phyloP scores from a whole-genome alignment of 148 eudicot species.

The Euryodendron excelsum region DNA sequence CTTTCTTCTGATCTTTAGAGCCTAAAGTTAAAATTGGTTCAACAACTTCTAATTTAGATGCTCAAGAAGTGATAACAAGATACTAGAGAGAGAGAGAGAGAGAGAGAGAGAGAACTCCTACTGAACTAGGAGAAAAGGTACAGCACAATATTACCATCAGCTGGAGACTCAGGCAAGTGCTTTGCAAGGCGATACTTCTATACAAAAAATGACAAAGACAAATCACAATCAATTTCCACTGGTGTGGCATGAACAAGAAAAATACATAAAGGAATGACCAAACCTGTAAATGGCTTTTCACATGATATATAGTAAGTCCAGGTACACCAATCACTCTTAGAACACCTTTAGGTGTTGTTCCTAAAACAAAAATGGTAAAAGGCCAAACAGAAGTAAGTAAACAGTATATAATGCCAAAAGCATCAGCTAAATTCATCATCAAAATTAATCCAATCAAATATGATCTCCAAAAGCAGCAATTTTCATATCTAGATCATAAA shows the following conservation, averaged over 20 bases:
- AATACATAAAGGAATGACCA: slow-evolving; percentile 11
- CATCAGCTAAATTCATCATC: not conserved
- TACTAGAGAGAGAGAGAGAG: not conserved
- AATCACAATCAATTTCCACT: slow-evolving; percentile 7
- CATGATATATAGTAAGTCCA: slow-evolving; percentile 75
- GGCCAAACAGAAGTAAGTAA: not conserved
- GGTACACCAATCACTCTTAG: slow-evolving; percentile 78
- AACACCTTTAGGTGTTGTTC: slow-evolving; percentile 83
- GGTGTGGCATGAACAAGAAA: not conserved
- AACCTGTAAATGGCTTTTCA: slow-evolving; percentile 87
- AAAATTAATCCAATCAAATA: not conserved
- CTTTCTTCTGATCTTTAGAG: slow-evolving; percentile 59
- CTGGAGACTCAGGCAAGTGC: slow-evolving; percentile 59
- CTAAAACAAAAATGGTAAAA: slow-evolving; percentile 27
- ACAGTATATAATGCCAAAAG: not conserved
- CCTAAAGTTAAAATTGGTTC: slow-evolving; percentile 30
- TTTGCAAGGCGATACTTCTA: slow-evolving; percentile 66
- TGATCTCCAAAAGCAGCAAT: not conserved
- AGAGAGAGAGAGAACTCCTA: not conserved
- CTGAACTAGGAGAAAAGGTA: not conserved
- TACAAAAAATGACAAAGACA: slow-evolving; percentile 5
- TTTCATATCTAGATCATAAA: too few relatives aligned
- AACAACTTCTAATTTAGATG: not conserved
- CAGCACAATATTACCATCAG: slow-evolving; percentile 44
- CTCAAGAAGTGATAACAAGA: not conserved